These are phyloP conservation scores for Fusarium siculi DNA, from an alignment of 2,329 filamentous ascomycete genomes.

Conservation along the genomic window DNA sequence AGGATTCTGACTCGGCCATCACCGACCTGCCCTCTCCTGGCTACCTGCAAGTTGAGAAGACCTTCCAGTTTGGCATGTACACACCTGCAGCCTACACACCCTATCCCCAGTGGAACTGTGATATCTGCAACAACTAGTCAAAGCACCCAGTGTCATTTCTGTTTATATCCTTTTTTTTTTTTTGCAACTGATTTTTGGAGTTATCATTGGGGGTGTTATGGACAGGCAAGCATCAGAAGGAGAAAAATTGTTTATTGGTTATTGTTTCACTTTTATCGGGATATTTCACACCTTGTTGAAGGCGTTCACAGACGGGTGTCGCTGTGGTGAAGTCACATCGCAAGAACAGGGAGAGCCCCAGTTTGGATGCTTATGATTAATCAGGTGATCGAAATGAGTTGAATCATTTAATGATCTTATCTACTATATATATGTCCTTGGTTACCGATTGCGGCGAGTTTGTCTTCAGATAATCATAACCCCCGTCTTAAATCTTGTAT, in stretches of 20 bases:
- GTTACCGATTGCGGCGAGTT: slow-evolving; percentile 1
- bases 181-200: slow-evolving; percentile 18
- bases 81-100: slow-evolving; percentile 61
- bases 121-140: slow-evolving; percentile 64
- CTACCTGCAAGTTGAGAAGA: slow-evolving; percentile 61
- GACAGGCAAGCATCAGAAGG: slow-evolving; percentile 40
- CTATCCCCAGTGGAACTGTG: slow-evolving; percentile 64
- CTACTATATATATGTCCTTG: slow-evolving; percentile 36
- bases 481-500: background rate
- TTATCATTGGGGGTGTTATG: slow-evolving; percentile 20
- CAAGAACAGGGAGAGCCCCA: slow-evolving; percentile 15
- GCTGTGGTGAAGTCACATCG: slow-evolving; percentile 21
- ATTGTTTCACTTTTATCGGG: slow-evolving; percentile 15
- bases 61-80: slow-evolving; percentile 70
- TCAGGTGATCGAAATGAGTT: slow-evolving; percentile 30
- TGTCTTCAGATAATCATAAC: slow-evolving; percentile 5
- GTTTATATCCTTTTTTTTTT: slow-evolving; percentile 30
- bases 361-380: slow-evolving; percentile 39
- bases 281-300: slow-evolving; percentile 28
- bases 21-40: slow-evolving; percentile 64
- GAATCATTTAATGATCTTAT: slow-evolving; percentile 38
- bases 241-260: slow-evolving; percentile 25
- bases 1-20: slow-evolving; percentile 65
- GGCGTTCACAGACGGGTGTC: slow-evolving; percentile 36
- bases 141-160: slow-evolving; percentile 61